Percentiles rank a stretch among this genome's conserved stretches.
These are phyloP conservation scores for Hippophae rhamnoides DNA, from an alignment of 306 rosid genomes.

Conservation along the genomic window DNA sequence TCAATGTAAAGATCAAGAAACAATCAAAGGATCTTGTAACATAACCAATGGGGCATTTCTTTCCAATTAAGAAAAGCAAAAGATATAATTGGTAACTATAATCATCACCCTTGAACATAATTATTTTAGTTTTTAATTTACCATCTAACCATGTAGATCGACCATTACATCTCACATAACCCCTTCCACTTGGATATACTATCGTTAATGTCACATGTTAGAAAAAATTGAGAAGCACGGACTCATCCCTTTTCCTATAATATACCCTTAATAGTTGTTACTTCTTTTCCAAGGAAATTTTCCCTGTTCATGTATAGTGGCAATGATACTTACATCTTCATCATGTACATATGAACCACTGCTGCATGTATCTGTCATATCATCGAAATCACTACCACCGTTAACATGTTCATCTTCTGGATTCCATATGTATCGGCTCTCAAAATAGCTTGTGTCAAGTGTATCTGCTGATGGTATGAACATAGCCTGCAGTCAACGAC, in stretches of 20 bases:
- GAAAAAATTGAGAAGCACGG: too few species aligned
- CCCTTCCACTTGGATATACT: too few species aligned
- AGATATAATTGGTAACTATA: too few species aligned
- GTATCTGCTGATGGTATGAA: conserved; percentile 84
- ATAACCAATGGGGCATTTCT: neutral
- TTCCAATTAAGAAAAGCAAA: too few species aligned
- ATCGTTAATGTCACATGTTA: too few species aligned
- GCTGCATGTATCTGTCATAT: conserved; percentile 68
- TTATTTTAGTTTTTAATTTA: too few species aligned
- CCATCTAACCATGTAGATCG: too few species aligned
- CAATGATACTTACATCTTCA: conserved; percentile 55
- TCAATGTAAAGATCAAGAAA: conserved; percentile 12
- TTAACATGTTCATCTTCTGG: conserved; percentile 73
- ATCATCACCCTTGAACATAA: too few species aligned
- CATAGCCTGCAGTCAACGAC: conserved; percentile 57
- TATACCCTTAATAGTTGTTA: neutral
- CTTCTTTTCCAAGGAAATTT: neutral
- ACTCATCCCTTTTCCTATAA: too few species aligned
- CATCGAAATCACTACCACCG: conserved; percentile 87
- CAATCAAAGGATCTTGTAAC: conserved; percentile 1
- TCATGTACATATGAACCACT: conserved; percentile 61
- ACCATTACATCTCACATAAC: too few species aligned
- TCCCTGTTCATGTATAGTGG: neutral
- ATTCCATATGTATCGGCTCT: conserved; percentile 97
- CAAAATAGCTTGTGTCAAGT: conserved; percentile 89